Conservation (phyloP, 495 filamentous ascomycete species). For the Cercophora sp. region DNA sequence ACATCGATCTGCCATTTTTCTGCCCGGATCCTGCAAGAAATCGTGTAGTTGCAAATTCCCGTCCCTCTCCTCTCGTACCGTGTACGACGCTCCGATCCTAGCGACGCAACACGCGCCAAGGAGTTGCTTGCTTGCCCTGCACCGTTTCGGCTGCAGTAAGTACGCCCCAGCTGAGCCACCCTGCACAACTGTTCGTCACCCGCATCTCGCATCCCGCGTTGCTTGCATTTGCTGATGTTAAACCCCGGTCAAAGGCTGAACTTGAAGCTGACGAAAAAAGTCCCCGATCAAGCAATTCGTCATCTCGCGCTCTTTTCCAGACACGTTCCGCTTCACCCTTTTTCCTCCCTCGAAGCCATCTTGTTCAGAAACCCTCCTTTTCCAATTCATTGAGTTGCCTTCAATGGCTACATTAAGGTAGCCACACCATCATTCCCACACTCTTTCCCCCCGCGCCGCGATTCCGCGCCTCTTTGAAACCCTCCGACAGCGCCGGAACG, state of each 20-base stretch:
- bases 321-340: background rate
- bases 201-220: background rate
- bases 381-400: too few species aligned
- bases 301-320: background rate
- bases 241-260: background rate
- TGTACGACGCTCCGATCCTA: too few species aligned
- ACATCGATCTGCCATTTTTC: too few species aligned
- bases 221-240: background rate
- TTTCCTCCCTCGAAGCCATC: background rate
- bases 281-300: background rate
- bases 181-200: too few species aligned
- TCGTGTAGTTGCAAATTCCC: too few species aligned
- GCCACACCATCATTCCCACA: background rate
- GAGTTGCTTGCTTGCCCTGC: too few species aligned
- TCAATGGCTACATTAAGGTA: conserved; percentile 17
- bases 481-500: background rate
- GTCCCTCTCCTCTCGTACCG: too few species aligned
- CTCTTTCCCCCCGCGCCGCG: background rate
- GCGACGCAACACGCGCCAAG: too few species aligned
- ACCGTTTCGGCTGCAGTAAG: too few species aligned
- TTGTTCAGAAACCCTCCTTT: background rate
- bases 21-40: too few species aligned
- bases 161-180: too few species aligned
- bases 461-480: background rate
- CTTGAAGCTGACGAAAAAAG: background rate